Conservation (phyloP, 2,329 filamentous ascomycete species). For the Colletotrichum costaricense region DNA sequence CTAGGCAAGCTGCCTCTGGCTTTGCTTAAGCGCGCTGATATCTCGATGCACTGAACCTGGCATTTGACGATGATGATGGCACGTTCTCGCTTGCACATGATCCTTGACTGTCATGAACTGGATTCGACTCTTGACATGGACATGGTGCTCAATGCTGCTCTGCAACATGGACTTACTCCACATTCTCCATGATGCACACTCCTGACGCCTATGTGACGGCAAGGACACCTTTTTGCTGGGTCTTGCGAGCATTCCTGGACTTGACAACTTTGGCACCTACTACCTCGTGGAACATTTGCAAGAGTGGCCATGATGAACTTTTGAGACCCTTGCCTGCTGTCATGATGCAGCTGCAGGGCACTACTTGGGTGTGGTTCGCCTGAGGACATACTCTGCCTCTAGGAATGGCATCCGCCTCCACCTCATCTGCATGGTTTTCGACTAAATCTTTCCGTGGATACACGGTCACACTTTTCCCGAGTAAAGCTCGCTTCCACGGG, state of each 20-base stretch:
- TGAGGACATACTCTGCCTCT: background rate
- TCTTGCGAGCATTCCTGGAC: constrained; percentile 10
- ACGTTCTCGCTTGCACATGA: constrained; percentile 31
- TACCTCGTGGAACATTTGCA: constrained; percentile 4
- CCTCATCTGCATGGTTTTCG: constrained; percentile 24
- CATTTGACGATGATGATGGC: constrained; percentile 36
- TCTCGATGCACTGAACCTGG: constrained; percentile 32
- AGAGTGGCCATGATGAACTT: constrained; percentile 16
- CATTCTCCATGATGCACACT: constrained; percentile 28
- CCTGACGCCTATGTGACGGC: constrained; percentile 25
- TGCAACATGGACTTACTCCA: constrained; percentile 25
- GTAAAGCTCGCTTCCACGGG: constrained; percentile 2
- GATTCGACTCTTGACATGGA: constrained; percentile 31
- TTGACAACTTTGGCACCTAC: background rate
- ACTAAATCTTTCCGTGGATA: constrained; percentile 19
- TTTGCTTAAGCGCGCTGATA: constrained; percentile 24
- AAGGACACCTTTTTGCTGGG: constrained; percentile 5
- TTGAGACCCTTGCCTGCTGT: constrained; percentile 5
- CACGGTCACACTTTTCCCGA: background rate
- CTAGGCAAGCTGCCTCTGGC: constrained; percentile 18
- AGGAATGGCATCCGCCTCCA: constrained; percentile 44
- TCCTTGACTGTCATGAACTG: constrained; percentile 34
- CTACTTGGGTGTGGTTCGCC: background rate
- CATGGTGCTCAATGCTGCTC: constrained; percentile 30
- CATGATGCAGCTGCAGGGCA: constrained; percentile 5